A percentile compares a stretch with the other conserved stretches of the same genome.
phyloP scores from a whole-genome alignment of 805 yeast species.

The Yarrowia sp. region DNA sequence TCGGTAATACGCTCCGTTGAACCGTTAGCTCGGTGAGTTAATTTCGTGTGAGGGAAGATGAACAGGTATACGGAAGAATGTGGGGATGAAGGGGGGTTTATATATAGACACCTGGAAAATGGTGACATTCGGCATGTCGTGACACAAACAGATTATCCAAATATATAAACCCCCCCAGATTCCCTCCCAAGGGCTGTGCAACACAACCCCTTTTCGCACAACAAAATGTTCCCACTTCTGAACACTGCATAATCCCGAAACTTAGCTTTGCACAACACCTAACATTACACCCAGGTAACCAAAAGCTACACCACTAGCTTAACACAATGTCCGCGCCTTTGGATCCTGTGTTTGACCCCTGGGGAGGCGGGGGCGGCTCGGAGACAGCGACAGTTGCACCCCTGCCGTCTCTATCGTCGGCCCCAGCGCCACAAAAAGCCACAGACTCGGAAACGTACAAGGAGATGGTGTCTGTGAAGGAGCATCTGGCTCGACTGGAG shows the following conservation, averaged over 20 bases:
- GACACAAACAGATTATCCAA: background rate
- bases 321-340: constrained; percentile 14
- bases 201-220: background rate
- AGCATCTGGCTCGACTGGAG: constrained; percentile 19
- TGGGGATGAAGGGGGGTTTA: no score
- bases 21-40: constrained; percentile 31
- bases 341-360: constrained; percentile 38
- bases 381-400: background rate
- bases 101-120: no score
- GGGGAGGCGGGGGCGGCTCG: constrained; percentile 24
- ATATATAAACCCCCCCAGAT: background rate
- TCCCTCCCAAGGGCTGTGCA: constrained; percentile 1
- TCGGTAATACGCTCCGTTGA: no score
- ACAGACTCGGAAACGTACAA: constrained; percentile 10
- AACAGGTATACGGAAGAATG: no score
- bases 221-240: no score
- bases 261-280: constrained; percentile 5
- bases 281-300: background rate
- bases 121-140: background rate
- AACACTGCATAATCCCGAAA: constrained; percentile 26
- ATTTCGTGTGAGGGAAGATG: background rate
- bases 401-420: background rate
- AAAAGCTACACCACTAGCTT: no score
- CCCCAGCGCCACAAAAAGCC: background rate
- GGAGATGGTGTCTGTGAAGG: constrained; percentile 25